phyloP scores from a whole-genome alignment of 768 basidiomycete species.

The Saitozyma sp. region DNA sequence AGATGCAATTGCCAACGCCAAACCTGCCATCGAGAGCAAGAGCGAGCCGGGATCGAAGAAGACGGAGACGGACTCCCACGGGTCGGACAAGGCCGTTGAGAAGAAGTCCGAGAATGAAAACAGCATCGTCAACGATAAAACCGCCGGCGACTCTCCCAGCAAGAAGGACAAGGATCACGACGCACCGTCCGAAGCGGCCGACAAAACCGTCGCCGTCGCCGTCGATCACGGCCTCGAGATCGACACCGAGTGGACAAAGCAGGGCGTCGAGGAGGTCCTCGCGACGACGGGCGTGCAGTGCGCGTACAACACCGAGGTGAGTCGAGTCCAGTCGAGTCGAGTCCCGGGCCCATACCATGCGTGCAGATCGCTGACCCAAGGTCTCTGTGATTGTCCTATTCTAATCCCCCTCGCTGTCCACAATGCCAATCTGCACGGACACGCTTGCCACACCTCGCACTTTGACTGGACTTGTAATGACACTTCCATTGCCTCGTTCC shows the following conservation, averaged over 20 bases:
- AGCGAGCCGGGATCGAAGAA: not conserved
- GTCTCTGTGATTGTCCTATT: not conserved
- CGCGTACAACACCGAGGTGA: slow-evolving; percentile 36
- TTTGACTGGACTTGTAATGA: no score
- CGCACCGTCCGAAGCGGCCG: slow-evolving; percentile 3
- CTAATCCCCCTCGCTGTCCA: no score
- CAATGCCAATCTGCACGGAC: not conserved
- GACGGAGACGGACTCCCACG: not conserved
- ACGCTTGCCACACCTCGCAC: no score
- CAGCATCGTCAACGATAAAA: not conserved
- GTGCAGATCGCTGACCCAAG: not conserved
- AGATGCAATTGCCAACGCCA: slow-evolving; percentile 10
- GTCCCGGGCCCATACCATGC: no score
- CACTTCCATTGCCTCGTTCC: no score
- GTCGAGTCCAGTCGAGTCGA: slow-evolving; percentile 3
- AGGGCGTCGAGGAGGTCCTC: slow-evolving; percentile 31
- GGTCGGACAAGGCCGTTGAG: slow-evolving; percentile 2
- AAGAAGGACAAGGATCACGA: slow-evolving; percentile 1
- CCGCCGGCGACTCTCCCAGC: not conserved
- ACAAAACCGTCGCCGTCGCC: not conserved
- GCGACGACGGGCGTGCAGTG: slow-evolving; percentile 42
- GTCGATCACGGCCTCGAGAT: not conserved
- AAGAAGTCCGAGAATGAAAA: slow-evolving; percentile 2
- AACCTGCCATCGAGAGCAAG: slow-evolving; percentile 1
- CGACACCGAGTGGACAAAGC: slow-evolving; percentile 17